Evolutionary conservation across 768 basidiomycete genomes (phyloP).

Genomic region (Lentinula sp.): DNA sequence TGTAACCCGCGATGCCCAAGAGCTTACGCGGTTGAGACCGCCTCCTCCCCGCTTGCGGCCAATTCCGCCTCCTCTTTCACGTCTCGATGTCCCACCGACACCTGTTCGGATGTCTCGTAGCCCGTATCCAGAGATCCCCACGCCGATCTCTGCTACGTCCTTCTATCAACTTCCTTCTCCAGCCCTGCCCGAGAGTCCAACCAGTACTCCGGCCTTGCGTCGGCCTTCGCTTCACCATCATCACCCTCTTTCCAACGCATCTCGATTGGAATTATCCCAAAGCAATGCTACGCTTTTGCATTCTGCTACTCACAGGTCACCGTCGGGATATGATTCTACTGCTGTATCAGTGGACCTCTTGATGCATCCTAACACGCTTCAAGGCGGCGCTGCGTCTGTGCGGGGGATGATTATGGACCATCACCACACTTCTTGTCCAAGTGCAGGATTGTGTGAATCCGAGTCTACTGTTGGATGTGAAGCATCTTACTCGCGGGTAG

Average conservation of each 20-base stretch:
- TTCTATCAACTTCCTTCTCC: not conserved
- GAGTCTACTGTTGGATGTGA: constrained; percentile 2
- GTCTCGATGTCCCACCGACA: not conserved
- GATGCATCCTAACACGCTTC: not conserved
- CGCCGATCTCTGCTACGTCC: constrained; percentile 1
- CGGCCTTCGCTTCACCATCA: constrained; percentile 1
- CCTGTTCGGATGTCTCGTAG: not conserved
- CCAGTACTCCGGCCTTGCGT: not conserved
- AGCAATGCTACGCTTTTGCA: not conserved
- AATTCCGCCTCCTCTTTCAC: not conserved
- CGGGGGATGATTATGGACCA: constrained; percentile 9
- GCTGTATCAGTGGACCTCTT: not conserved
- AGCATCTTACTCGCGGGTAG: not conserved
- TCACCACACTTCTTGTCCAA: not conserved
- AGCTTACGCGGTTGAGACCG: not conserved
- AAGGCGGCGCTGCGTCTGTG: not conserved
- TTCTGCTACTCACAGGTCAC: constrained; percentile 3
- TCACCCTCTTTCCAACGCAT: constrained; percentile 3
- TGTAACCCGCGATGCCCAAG: constrained; percentile 50
- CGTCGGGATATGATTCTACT: constrained; percentile 1
- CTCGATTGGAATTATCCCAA: constrained; percentile 1
- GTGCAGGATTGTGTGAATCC: not conserved
- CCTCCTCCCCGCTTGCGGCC: not conserved
- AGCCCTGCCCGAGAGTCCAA: not conserved
- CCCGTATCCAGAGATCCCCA: not conserved